Evolutionary conservation across 306 rosid genomes (phyloP).

Genomic region (Vigna angularis): DNA sequence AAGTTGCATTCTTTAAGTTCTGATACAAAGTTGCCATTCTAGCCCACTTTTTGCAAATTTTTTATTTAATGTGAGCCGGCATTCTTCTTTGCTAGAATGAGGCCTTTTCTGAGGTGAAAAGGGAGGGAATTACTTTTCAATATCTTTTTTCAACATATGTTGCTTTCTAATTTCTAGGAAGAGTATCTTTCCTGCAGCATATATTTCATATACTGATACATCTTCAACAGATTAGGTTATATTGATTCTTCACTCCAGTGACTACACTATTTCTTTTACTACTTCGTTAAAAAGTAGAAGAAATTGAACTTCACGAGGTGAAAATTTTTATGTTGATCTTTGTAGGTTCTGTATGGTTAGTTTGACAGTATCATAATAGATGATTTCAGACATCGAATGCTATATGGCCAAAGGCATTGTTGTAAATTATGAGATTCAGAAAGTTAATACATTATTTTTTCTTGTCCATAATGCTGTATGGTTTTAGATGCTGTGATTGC

Average conservation of each 20-base stretch:
- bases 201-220: conserved; percentile 25
- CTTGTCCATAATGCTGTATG: neutral
- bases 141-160: conserved; percentile 9
- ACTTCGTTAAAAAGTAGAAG: neutral
- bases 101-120: conserved; percentile 37
- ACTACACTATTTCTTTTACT: conserved; percentile 12
- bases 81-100: conserved; percentile 43
- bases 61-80: conserved; percentile 24
- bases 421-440: conserved; percentile 42
- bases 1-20: conserved; percentile 33
- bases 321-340: neutral
- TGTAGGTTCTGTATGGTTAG: conserved; percentile 34
- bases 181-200: conserved; percentile 41
- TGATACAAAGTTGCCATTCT: conserved; percentile 3
- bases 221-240: neutral
- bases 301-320: neutral
- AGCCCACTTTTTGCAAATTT: neutral
- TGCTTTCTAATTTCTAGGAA: conserved; percentile 43
- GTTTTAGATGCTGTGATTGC: conserved; percentile 9
- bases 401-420: conserved; percentile 41
- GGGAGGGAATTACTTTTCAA: conserved; percentile 22
- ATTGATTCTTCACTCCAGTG: neutral
- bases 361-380: conserved; percentile 13
- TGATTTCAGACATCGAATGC: conserved; percentile 30
- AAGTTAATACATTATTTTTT: conserved; percentile 8